Conservation (phyloP, 306 rosid species). For the Potentilla sterilis region DNA sequence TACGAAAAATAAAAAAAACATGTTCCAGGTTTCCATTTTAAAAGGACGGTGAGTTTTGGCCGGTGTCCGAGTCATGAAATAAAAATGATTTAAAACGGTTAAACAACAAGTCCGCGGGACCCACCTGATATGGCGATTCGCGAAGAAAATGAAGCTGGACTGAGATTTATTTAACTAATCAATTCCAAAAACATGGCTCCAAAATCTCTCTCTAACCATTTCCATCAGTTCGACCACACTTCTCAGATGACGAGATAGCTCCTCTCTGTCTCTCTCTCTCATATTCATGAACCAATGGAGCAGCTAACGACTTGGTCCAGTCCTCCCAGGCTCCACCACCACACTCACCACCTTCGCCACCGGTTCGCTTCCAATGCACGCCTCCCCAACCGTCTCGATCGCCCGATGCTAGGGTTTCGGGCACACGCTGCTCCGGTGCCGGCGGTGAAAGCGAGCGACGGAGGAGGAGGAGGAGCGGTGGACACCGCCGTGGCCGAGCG, state of each 20-base stretch:
- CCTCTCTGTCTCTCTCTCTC: neutral
- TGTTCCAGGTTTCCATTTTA: too few relatives aligned
- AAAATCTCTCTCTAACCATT: neutral
- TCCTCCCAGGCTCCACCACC: slow-evolving; percentile 2
- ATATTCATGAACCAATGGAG: slow-evolving; percentile 1
- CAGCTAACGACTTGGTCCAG: slow-evolving; percentile 8
- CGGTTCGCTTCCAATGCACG: neutral
- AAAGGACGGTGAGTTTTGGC: neutral
- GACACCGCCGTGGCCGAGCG: slow-evolving; percentile 28
- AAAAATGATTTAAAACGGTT: neutral
- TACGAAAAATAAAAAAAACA: too few relatives aligned
- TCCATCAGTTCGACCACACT: neutral
- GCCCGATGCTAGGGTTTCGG: slow-evolving; percentile 3
- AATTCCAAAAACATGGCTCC: slow-evolving; percentile 2
- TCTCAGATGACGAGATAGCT: neutral
- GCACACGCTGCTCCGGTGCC: too few relatives aligned
- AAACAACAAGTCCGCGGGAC: neutral
- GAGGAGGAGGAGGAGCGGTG: slow-evolving; percentile 18
- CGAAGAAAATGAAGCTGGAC: neutral
- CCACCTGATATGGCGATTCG: neutral
- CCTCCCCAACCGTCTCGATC: neutral
- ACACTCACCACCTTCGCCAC: neutral
- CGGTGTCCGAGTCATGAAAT: neutral
- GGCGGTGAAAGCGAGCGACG: slow-evolving; percentile 20
- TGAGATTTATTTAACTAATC: neutral